Percentiles rank a stretch among this genome's conserved stretches.
These are phyloP conservation scores for Leishmania aethiopica DNA, from an alignment of 208 protist species.

Conservation along the genomic window DNA sequence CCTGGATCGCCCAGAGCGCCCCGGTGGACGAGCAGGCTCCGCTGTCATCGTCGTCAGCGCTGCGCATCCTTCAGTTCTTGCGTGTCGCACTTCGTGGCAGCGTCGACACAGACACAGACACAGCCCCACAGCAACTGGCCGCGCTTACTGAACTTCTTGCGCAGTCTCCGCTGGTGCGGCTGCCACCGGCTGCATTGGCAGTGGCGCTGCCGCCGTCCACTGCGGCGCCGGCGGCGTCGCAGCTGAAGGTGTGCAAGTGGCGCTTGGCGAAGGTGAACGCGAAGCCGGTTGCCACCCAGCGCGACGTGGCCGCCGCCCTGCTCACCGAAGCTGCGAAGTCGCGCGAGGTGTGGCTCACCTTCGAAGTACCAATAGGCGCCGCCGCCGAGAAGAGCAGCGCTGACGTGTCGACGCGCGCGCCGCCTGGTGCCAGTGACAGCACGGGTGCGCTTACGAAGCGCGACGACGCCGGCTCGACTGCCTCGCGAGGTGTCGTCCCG, in stretches of 20 bases:
- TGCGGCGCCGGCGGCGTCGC: not conserved
- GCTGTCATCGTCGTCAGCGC: not conserved
- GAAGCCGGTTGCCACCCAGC: constrained; percentile 20
- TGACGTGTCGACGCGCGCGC: not conserved
- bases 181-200: constrained; percentile 1
- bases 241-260: constrained; percentile 20
- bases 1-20: constrained; percentile 24
- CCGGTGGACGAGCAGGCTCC: not conserved
- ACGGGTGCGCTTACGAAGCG: not conserved
- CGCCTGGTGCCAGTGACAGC: not conserved
- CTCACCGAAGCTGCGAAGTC: constrained; percentile 21
- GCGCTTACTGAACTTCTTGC: constrained; percentile 6
- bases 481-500: constrained; percentile 3
- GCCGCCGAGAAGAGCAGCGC: not conserved
- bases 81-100: not conserved
- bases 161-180: constrained; percentile 9
- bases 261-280: constrained; percentile 25
- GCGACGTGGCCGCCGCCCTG: constrained; percentile 32
- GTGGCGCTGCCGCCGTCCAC: constrained; percentile 10
- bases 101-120: not conserved
- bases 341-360: constrained; percentile 36
- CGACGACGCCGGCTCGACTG: not conserved
- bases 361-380: constrained; percentile 8
- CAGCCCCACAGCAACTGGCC: not conserved
- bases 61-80: not conserved